A percentile compares a stretch with the other conserved stretches of the same genome.
Conservation (phyloP, 495 filamentous ascomycete genomes). For the Xanthoparmelia taractica region DNA sequence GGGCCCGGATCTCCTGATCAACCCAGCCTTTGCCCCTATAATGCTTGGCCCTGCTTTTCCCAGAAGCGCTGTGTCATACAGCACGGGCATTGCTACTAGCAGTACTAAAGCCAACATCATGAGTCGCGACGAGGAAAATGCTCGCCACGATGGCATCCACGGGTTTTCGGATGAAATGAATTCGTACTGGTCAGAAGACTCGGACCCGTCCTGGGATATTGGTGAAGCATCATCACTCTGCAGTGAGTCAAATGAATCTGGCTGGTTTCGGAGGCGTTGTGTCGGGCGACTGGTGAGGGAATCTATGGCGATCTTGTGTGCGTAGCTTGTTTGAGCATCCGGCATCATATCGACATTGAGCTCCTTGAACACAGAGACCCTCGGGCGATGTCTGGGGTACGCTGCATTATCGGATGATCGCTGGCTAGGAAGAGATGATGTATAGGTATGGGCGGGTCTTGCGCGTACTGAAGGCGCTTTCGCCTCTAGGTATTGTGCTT, state of each 20-base stretch:
- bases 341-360: constrained; percentile 14
- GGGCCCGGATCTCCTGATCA: constrained; percentile 17
- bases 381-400: neutral
- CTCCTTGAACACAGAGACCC: constrained; percentile 17
- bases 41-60: constrained; percentile 15
- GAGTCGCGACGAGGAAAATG: constrained; percentile 17
- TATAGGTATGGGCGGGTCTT: neutral
- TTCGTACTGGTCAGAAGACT: neutral
- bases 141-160: constrained; percentile 5
- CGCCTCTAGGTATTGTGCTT: constrained; percentile 5
- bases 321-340: neutral
- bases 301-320: constrained; percentile 5
- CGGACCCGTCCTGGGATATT: neutral
- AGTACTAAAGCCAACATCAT: constrained; percentile 22
- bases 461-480: constrained; percentile 4
- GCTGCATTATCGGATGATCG: neutral
- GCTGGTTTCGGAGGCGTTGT: neutral
- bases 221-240: constrained; percentile 8
- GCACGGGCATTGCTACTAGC: constrained; percentile 21
- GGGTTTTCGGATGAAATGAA: neutral
- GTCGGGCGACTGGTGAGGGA: neutral
- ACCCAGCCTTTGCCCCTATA: constrained; percentile 25
- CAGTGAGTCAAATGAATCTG: constrained; percentile 9
- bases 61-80: constrained; percentile 20
- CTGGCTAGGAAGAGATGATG: neutral